Conservation (phyloP, 345 rosid species). For the Lumnitzera racemosa region DNA sequence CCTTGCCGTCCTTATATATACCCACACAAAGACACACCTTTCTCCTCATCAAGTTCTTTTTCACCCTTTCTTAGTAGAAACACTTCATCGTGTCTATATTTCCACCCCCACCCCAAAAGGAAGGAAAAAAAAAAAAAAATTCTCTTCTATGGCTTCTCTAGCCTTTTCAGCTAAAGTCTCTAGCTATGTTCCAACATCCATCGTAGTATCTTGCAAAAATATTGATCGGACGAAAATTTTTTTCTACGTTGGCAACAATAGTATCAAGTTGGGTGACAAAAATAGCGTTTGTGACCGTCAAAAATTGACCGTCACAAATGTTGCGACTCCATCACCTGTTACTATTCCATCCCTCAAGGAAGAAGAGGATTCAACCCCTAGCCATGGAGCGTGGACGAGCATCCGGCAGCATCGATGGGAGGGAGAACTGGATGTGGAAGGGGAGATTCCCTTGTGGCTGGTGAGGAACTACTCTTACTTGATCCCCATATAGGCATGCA, state of each 20-base stretch:
- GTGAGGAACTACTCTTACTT: constrained; percentile 26
- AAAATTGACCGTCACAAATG: constrained; percentile 20
- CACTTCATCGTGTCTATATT: not conserved
- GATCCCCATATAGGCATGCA: not conserved
- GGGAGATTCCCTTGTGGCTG: constrained; percentile 89
- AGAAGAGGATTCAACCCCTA: constrained; percentile 7
- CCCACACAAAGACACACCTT: no score
- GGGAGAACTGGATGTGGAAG: constrained; percentile 70
- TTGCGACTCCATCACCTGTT: constrained; percentile 19
- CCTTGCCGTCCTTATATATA: no score
- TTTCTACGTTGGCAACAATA: not conserved
- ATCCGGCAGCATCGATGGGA: constrained; percentile 72
- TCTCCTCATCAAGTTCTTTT: no score
- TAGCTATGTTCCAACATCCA: constrained; percentile 14
- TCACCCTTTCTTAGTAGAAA: no score
- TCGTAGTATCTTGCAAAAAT: constrained; percentile 15
- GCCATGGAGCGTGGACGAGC: constrained; percentile 87
- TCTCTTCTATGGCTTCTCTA: constrained; percentile 34
- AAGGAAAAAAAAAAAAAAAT: not conserved
- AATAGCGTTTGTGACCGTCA: constrained; percentile 18
- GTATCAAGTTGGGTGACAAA: not conserved
- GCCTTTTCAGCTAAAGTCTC: constrained; percentile 13
- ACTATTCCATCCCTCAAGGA: constrained; percentile 23
- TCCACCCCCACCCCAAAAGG: no score
- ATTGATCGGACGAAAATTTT: constrained; percentile 5